phyloP scores from a whole-genome alignment of 495 filamentous ascomycete genomes.

The Penicillium longicatenatum region DNA sequence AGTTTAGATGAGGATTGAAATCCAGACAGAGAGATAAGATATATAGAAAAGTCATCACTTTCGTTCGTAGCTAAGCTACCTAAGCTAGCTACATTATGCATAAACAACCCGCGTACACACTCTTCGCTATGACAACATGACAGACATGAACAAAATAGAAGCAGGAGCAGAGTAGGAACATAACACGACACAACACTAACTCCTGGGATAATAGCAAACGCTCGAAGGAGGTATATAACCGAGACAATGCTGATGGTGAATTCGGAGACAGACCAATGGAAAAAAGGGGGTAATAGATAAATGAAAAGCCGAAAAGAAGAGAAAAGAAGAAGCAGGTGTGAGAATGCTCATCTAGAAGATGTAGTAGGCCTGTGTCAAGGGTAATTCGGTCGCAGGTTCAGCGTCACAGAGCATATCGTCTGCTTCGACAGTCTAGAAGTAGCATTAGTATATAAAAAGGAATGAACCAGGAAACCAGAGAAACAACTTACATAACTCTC shows the following conservation, averaged over 20 bases:
- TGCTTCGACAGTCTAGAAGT: constrained; percentile 67
- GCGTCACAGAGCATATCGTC: constrained; percentile 77
- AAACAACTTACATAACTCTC: constrained; percentile 69
- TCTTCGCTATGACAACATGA: constrained; percentile 15
- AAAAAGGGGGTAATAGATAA: not conserved
- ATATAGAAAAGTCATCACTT: constrained; percentile 15
- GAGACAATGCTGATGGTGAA: constrained; percentile 13
- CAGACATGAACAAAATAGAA: not conserved
- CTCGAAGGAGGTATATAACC: constrained; percentile 26
- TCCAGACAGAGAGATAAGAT: not conserved
- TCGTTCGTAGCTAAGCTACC: constrained; percentile 15
- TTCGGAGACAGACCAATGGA: not conserved
- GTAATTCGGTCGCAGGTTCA: constrained; percentile 70
- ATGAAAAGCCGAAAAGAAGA: constrained; percentile 3
- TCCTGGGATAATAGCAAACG: constrained; percentile 16
- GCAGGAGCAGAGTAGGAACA: not conserved
- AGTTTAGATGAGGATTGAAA: too few species aligned
- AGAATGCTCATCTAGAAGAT: constrained; percentile 58
- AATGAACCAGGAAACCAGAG: not conserved
- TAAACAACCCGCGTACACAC: constrained; percentile 8
- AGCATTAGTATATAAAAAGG: not conserved
- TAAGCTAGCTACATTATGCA: constrained; percentile 8
- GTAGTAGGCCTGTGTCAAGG: constrained; percentile 80
- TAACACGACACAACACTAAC: constrained; percentile 12
- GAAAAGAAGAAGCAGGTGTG: not conserved